These are phyloP conservation scores for Mallotus nudiflorus DNA, from an alignment of 345 rosid genomes.

Conservation along the genomic window DNA sequence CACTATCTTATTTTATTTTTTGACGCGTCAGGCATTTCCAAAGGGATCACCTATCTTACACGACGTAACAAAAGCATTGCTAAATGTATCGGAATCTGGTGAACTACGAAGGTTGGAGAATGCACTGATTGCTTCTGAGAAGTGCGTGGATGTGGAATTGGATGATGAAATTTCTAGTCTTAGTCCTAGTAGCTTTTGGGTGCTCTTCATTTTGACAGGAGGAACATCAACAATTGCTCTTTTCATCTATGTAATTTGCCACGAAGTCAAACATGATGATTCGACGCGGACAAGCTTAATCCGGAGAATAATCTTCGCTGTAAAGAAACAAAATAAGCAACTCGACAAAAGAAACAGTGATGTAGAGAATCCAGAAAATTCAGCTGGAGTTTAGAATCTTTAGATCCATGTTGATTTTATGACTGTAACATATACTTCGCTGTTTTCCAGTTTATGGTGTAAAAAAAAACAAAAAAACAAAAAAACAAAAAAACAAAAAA, in stretches of 20 bases:
- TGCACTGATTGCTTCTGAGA: background rate
- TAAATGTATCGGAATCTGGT: slow-evolving; percentile 13
- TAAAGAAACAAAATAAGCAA: background rate
- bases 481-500: too few relatives aligned
- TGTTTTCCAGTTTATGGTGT: too few relatives aligned
- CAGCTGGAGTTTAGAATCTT: background rate
- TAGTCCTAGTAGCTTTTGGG: slow-evolving; percentile 1
- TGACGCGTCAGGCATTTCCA: slow-evolving; percentile 10
- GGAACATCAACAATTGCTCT: slow-evolving; percentile 20
- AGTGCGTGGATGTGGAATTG: background rate
- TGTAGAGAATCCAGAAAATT: background rate
- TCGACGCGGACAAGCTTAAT: background rate
- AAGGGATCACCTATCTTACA: slow-evolving; percentile 20
- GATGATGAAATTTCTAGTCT: slow-evolving; percentile 14
- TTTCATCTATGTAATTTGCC: background rate
- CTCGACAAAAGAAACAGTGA: background rate
- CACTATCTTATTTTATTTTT: background rate
- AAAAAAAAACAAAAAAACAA: too few relatives aligned
- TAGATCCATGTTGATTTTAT: too few relatives aligned
- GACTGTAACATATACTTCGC: too few relatives aligned
- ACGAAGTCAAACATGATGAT: background rate
- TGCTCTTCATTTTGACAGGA: slow-evolving; percentile 14
- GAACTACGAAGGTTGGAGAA: slow-evolving; percentile 2
- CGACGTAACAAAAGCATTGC: slow-evolving; percentile 3
- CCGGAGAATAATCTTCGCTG: slow-evolving; percentile 3